Evolutionary conservation across 1,284 basidiomycete species (phyloP), one percentile per base, ranked within the genome.

Genomic region (Trichosporon asahii): DNA sequence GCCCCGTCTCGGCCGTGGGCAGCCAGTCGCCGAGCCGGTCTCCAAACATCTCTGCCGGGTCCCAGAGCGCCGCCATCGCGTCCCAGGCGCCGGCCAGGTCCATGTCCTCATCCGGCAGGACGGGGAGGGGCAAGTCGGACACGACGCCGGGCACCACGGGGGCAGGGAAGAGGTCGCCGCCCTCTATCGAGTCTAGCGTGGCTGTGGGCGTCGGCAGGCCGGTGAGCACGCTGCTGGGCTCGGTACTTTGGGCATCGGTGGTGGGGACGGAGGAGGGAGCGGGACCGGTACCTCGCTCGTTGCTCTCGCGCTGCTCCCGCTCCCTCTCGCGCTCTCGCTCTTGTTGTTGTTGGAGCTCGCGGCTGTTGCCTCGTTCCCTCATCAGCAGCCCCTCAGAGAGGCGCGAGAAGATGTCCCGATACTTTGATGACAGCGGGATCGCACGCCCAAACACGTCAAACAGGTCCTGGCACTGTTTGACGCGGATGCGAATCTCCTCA

Each of bases 11-110:
- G 1, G 57, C 57, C 15, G 57, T 31, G 18, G 57, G 57, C 18
- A 61, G 57, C 57, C 57, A 61, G 6, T 61, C 69, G 49, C 69
- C 69, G n/a, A 70, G 66, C 18, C 66, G 66, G 61, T 74, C 75
- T 37, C 74, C 75, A 27, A 77, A 74, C 18, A 77, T 70, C 66
- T 76, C 74, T 14, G 74, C 74, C 27, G 72, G 73, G 66, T 78
- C 75, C 76, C 76, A 78, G 33, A 78, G 65, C 66, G 75, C 73
- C n/a, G 69, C 76, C 76, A 78, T 78, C 4, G 75, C 75, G 67
- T 76, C 75, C 76, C 76, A 78, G 14, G 76, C 76, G 14, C 70
- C 70, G 0, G 68, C 68, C 46, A 71, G 67, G 64, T 68, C 69
- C 57, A 61, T 61, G 29, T 68, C 69, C n/a, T 49, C 63, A n/a